Conservation (phyloP, 1,284 basidiomycete genomes). For the Phellopilus nigrolimitatus region DNA sequence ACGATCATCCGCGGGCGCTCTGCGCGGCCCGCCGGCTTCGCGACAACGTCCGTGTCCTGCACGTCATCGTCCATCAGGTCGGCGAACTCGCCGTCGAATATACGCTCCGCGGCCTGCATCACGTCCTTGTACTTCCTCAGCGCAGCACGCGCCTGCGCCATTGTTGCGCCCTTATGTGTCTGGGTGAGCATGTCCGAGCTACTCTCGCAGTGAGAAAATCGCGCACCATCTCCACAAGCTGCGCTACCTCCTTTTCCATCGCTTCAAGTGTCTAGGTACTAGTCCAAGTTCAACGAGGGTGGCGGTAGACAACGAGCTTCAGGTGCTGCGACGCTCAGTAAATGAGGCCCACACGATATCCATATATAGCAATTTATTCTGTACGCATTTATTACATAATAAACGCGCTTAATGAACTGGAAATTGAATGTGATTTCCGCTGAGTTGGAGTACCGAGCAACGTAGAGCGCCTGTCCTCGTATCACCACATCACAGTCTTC, state of each 20-base stretch:
- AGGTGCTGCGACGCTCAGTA: no score
- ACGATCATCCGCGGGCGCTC: slow-evolving; percentile 25
- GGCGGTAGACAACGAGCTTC: neutral
- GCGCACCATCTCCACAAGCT: slow-evolving; percentile 22
- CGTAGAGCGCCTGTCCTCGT: neutral
- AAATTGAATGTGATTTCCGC: slow-evolving; percentile 1
- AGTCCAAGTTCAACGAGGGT: neutral
- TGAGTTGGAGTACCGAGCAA: no score
- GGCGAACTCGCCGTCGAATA: slow-evolving; percentile 79
- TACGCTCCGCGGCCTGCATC: slow-evolving; percentile 76
- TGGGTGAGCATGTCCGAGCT: neutral
- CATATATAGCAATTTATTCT: no score
- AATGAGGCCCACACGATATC: neutral
- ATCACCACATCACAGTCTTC: neutral
- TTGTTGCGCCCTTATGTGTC: slow-evolving; percentile 15
- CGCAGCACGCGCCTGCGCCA: slow-evolving; percentile 21
- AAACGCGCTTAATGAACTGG: no score
- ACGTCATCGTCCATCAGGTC: slow-evolving; percentile 47
- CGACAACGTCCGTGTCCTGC: slow-evolving; percentile 14
- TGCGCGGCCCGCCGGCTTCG: slow-evolving; percentile 28
- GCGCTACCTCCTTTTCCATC: slow-evolving; percentile 21
- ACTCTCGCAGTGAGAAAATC: neutral
- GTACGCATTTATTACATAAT: no score
- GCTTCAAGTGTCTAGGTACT: neutral
- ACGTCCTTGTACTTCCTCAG: slow-evolving; percentile 21